phyloP scores from a whole-genome alignment of 495 filamentous ascomycete genomes.

The Talaromyces proteolyticus region DNA sequence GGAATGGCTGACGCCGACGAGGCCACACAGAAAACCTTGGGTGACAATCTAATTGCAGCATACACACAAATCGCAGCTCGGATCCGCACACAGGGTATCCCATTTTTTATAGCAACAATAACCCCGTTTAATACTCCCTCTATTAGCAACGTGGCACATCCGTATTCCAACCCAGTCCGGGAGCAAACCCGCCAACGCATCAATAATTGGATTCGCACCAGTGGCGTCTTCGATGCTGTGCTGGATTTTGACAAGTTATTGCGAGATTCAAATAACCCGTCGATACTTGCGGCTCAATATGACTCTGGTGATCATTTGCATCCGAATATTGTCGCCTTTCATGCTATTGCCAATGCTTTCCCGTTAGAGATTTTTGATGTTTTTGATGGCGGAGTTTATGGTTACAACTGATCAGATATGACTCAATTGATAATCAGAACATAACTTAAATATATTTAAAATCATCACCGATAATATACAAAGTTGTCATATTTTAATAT shows the following conservation, averaged over 20 bases:
- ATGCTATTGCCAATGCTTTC: conserved; percentile 55
- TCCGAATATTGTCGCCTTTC: conserved; percentile 60
- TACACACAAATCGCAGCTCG: conserved; percentile 53
- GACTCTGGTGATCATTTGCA: conserved; percentile 69
- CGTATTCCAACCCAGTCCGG: conserved; percentile 49
- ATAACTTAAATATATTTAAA: not conserved
- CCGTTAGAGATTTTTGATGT: conserved; percentile 49
- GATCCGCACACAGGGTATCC: conserved; percentile 49
- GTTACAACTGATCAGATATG: not conserved
- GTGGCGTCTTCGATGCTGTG: conserved; percentile 54
- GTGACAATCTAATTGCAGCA: conserved; percentile 44
- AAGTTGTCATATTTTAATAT: not conserved
- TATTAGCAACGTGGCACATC: conserved; percentile 19
- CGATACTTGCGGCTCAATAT: conserved; percentile 40
- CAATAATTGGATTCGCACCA: conserved; percentile 57
- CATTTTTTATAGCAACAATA: conserved; percentile 60
- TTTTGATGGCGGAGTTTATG: conserved; percentile 17
- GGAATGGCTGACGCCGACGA: conserved; percentile 43
- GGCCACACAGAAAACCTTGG: conserved; percentile 43
- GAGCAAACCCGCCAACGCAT: conserved; percentile 53
- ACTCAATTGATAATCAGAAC: not conserved
- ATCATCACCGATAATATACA: not conserved
- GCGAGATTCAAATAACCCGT: conserved; percentile 39
- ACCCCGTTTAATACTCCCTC: conserved; percentile 54
- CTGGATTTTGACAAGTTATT: conserved; percentile 60